phyloP scores from a whole-genome alignment of 164 flowering plant genomes.

The Paratinospora sagittata region DNA sequence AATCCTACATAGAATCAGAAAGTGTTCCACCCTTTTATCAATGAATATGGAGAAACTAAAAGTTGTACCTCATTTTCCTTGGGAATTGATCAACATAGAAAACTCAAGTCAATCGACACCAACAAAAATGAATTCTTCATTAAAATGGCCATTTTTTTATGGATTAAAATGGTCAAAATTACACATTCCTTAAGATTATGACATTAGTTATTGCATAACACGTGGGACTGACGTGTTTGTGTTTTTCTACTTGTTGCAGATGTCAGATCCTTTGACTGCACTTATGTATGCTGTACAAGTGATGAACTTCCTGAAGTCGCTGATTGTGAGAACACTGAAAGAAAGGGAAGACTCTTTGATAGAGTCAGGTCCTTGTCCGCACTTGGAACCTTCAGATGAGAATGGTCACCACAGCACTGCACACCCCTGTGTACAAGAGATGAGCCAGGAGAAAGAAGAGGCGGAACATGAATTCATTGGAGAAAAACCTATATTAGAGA shows the following conservation, averaged over 20 bases:
- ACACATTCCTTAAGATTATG: too few species aligned
- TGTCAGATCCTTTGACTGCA: slow-evolving; percentile 87
- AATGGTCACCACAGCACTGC: slow-evolving; percentile 47
- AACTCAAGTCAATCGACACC: too few species aligned
- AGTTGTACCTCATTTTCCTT: too few species aligned
- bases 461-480: slow-evolving; percentile 22
- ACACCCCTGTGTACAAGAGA: slow-evolving; percentile 24
- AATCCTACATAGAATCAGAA: too few species aligned
- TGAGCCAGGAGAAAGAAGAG: slow-evolving; percentile 25
- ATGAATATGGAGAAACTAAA: too few species aligned
- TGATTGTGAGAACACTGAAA: slow-evolving; percentile 48
- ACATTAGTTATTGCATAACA: too few species aligned
- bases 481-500: slow-evolving; percentile 29
- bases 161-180: too few species aligned
- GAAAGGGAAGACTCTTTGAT: slow-evolving; percentile 50
- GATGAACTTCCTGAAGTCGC: slow-evolving; percentile 78
- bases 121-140: too few species aligned
- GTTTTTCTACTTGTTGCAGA: slow-evolving; percentile 47
- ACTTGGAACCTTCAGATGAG: slow-evolving; percentile 47
- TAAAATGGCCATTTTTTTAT: too few species aligned
- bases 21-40: too few species aligned
- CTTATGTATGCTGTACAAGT: slow-evolving; percentile 90
- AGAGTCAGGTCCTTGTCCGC: slow-evolving; percentile 31
- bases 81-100: too few species aligned
- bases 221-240: slow-evolving; percentile 28